Evolutionary conservation across 2,329 filamentous ascomycete genomes (phyloP), one percentile per base, ranked within the genome.

Genomic region (Arthrobotrys sinensis): DNA sequence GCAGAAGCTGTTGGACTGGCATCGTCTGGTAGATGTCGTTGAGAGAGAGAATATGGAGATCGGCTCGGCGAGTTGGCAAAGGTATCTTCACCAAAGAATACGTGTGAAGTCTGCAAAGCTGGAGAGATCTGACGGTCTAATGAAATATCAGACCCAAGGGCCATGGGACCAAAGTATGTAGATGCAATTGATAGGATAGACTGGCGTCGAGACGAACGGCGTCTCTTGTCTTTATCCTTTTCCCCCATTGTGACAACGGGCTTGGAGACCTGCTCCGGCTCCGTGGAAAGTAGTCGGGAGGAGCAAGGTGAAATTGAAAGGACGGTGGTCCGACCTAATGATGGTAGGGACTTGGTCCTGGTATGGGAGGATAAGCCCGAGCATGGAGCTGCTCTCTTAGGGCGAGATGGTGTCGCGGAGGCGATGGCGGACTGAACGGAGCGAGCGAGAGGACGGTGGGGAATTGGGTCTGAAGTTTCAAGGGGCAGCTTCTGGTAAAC

Each of bases 81-180:
- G 19, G 36, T 6, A 5, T 50, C 46, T 8, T 69, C 57, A 11
- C 48, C 21, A 36, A 67, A 66, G 62, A 71, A 77, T 11, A 77
- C 60, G 38, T 77, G 73, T 12, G 73, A 71, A 7, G 66, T 67
- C 28, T 71, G 73, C 4, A 67, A 7, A n/a, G 36, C 73, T 10
- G 73, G 60, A 11, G 73, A 71, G n/a, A 77, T 66, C 43, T 70
- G 40, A 43, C 66, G 73, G 60, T 66, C 66, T 3, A 77, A 24
- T 10, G 57, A 65, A 19, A 67, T 62, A 43, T 77, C 73, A 5
- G 48, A 55, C 0, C 66, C 60, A 5, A 77, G 60, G 10, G 73
- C 65, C 14, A 60, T 66, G 1, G 66, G 66, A 1, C 73, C 73
- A 32, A 77, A 77, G 62, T 46, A 71, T 3, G 53, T 62, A 3